Conservation (phyloP, 164 flowering plant species). For the Piper longum region DNA sequence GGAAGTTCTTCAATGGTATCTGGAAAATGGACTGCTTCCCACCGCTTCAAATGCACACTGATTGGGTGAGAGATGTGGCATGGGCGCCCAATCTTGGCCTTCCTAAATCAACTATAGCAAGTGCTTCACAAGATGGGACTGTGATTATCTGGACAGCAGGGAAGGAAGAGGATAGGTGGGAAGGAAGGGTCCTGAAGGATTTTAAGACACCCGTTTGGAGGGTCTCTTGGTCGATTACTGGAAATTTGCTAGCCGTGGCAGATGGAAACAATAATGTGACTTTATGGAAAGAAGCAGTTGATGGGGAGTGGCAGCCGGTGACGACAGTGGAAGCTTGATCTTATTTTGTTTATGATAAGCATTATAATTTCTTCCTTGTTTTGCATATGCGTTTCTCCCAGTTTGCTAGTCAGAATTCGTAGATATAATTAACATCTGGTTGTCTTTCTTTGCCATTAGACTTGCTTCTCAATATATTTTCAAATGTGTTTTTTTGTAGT, state of each 20-base stretch:
- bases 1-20: constrained; percentile 28
- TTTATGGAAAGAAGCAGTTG: constrained; percentile 40
- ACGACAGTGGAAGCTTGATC: constrained; percentile 23
- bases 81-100: constrained; percentile 50
- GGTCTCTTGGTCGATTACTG: constrained; percentile 38
- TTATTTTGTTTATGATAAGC: too few relatives aligned
- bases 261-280: constrained; percentile 38
- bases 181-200: constrained; percentile 30
- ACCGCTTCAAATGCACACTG: constrained; percentile 33
- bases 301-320: constrained; percentile 42
- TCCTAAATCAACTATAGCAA: constrained; percentile 39
- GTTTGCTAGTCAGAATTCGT: too few relatives aligned
- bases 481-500: too few relatives aligned
- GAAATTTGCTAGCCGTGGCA: constrained; percentile 35
- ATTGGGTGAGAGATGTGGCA: constrained; percentile 44
- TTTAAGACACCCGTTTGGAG: constrained; percentile 38
- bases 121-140: constrained; percentile 38
- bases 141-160: constrained; percentile 38
- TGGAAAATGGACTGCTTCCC: constrained; percentile 52
- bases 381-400: too few relatives aligned
- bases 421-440: too few relatives aligned
- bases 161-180: constrained; percentile 39
- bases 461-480: too few relatives aligned
- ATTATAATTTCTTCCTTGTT: too few relatives aligned
- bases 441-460: too few relatives aligned